These are phyloP conservation scores for Blastocystis sp. DNA, from an alignment of 352 stramenopile genomes.

Conservation along the genomic window DNA sequence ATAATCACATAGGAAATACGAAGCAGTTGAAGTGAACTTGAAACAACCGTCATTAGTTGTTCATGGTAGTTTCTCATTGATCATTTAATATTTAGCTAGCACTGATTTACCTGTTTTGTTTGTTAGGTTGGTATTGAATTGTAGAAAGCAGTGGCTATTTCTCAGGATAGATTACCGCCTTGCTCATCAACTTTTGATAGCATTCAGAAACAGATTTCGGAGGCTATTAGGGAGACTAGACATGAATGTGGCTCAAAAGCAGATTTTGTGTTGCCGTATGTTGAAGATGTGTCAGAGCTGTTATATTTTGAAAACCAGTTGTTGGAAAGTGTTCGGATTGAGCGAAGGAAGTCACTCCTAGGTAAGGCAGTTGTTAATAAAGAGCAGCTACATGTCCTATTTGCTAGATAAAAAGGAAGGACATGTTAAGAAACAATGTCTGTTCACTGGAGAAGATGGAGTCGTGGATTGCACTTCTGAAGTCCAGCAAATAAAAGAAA, in stretches of 20 bases:
- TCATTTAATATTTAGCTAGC: no score
- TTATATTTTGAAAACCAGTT: background rate
- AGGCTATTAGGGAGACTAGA: background rate
- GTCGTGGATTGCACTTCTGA: background rate
- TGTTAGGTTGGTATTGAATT: background rate
- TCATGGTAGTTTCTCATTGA: no score
- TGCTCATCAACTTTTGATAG: background rate
- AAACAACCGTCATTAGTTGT: no score
- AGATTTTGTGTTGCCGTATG: background rate
- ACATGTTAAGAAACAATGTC: background rate
- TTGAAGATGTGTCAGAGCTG: background rate
- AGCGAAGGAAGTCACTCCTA: background rate
- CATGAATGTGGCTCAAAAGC: background rate
- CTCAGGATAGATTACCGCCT: background rate
- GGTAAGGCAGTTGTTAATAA: background rate
- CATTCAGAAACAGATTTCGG: background rate
- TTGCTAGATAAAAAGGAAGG: background rate
- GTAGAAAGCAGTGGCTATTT: background rate
- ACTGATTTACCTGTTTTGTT: background rate
- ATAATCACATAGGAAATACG: background rate
- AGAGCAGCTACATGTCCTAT: background rate
- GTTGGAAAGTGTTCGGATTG: background rate
- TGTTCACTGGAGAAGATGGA: background rate
- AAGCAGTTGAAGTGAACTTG: background rate
- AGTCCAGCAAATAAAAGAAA: background rate